Evolutionary conservation across 129 eudicot genomes (phyloP).

Genomic region (Ambrosia trifida): DNA sequence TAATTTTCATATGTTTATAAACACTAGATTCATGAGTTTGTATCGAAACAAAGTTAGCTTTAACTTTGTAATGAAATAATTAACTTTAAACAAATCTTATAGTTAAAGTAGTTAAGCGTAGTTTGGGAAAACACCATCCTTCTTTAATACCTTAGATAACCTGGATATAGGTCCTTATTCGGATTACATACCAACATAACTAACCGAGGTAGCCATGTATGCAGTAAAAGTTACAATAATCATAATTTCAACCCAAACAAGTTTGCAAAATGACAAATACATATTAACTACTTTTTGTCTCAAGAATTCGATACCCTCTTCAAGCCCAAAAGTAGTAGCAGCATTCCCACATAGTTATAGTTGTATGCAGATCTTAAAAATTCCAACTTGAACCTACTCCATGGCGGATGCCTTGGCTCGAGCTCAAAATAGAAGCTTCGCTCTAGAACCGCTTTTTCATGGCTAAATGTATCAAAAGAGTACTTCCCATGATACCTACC

Average conservation of each 20-base stretch:
- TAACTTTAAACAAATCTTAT: too few relatives aligned
- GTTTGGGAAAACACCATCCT: not conserved
- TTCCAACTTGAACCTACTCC: conserved; percentile 70
- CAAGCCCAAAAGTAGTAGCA: conserved; percentile 68
- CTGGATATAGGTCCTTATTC: not conserved
- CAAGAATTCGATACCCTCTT: conserved; percentile 33
- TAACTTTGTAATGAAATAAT: too few relatives aligned
- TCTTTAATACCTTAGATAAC: not conserved
- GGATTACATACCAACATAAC: not conserved
- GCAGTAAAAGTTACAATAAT: not conserved
- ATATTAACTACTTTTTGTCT: not conserved
- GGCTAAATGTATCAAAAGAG: conserved; percentile 91
- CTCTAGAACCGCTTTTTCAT: conserved; percentile 77
- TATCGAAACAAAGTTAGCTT: too few relatives aligned
- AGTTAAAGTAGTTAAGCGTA: too few relatives aligned
- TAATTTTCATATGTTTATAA: too few relatives aligned
- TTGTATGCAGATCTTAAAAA: conserved; percentile 65
- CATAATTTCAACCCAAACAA: not conserved
- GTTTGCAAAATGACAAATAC: not conserved
- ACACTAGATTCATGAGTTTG: too few relatives aligned
- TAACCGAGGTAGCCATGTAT: not conserved
- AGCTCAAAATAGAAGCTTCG: conserved; percentile 67
- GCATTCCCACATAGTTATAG: conserved; percentile 52
- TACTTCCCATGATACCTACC: conserved; percentile 98
- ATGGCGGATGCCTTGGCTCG: conserved; percentile 90